A percentile compares a stretch with the other conserved stretches of the same genome.
These are phyloP conservation scores for Kondoa subrosea DNA, from an alignment of 768 basidiomycete genomes.

Conservation along the genomic window DNA sequence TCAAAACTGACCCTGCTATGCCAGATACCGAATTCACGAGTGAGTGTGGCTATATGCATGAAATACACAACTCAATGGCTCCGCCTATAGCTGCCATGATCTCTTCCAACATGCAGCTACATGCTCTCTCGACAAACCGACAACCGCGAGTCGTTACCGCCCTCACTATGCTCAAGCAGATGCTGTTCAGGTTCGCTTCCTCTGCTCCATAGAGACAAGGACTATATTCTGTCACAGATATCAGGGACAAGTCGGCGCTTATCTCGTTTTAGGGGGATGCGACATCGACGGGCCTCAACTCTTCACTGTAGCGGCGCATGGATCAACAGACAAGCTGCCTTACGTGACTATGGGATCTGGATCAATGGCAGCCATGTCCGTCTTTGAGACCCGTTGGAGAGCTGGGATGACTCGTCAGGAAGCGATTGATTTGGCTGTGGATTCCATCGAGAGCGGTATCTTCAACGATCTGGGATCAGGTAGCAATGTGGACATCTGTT, in stretches of 20 bases:
- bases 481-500: conserved; percentile 93
- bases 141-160: conserved; percentile 90
- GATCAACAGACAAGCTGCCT: conserved; percentile 93
- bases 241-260: conserved; percentile 85
- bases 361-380: conserved; percentile 90
- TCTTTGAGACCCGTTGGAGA: conserved; percentile 77
- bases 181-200: conserved; percentile 71
- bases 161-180: conserved; percentile 97
- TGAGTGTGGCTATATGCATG: conserved; percentile 16
- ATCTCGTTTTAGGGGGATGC: conserved; percentile 91
- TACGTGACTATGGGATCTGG: conserved; percentile 99
- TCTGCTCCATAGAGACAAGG: not conserved
- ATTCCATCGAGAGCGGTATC: conserved; percentile 84
- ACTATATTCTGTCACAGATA: conserved; percentile 42
- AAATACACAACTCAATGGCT: conserved; percentile 34
- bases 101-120: conserved; percentile 87
- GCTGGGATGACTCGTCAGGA: conserved; percentile 69
- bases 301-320: conserved; percentile 90
- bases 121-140: conserved; percentile 71
- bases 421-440: conserved; percentile 63
- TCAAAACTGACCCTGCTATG: not conserved
- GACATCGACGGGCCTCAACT: conserved; percentile 84
- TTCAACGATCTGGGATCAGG: conserved; percentile 99
- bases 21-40: conserved; percentile 70
- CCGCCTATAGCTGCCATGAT: conserved; percentile 52